phyloP scores from a whole-genome alignment of 1,139 yeast genomes.

The Pichia sp. region DNA sequence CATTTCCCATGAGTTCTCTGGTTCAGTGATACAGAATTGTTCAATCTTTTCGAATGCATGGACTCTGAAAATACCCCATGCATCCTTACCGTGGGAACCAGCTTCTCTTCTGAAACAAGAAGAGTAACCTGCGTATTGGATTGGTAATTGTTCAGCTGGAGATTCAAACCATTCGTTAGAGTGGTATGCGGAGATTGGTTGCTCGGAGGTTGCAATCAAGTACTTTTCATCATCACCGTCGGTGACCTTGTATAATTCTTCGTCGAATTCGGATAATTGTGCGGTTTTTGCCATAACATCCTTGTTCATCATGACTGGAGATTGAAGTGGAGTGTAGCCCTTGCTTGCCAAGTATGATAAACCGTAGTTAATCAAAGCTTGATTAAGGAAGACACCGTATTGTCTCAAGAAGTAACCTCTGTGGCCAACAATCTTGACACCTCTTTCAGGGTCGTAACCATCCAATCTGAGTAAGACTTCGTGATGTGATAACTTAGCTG shows the following conservation, averaged over 20 bases:
- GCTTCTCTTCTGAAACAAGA: constrained; percentile 99
- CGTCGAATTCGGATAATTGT: constrained; percentile 95
- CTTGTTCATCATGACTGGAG: constrained; percentile 99
- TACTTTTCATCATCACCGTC: constrained; percentile 98
- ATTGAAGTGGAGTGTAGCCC: constrained; percentile 88
- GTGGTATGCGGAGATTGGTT: constrained; percentile 97
- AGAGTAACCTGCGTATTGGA: constrained; percentile 94
- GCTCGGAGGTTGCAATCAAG: constrained; percentile 97
- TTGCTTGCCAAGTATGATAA: constrained; percentile 69
- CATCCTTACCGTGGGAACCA: constrained; percentile 98
- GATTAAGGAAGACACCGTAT: constrained; percentile 94
- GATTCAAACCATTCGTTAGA: constrained; percentile 98
- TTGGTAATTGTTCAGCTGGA: constrained; percentile 94
- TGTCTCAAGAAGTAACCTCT: constrained; percentile 96
- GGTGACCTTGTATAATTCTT: constrained; percentile 90
- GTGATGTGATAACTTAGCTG: constrained; percentile 87
- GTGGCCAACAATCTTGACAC: constrained; percentile 96
- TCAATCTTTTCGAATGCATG: constrained; percentile 98
- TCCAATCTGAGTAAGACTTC: constrained; percentile 90
- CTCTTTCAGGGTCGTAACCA: constrained; percentile 99
- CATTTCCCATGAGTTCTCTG: constrained; percentile 97
- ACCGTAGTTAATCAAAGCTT: constrained; percentile 96
- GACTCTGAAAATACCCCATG: constrained; percentile 99
- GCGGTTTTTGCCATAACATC: constrained; percentile 99
- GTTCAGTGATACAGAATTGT: constrained; percentile 93